phyloP scores from a whole-genome alignment of 2,329 filamentous ascomycete genomes.

The Teratosphaeria viscida region DNA sequence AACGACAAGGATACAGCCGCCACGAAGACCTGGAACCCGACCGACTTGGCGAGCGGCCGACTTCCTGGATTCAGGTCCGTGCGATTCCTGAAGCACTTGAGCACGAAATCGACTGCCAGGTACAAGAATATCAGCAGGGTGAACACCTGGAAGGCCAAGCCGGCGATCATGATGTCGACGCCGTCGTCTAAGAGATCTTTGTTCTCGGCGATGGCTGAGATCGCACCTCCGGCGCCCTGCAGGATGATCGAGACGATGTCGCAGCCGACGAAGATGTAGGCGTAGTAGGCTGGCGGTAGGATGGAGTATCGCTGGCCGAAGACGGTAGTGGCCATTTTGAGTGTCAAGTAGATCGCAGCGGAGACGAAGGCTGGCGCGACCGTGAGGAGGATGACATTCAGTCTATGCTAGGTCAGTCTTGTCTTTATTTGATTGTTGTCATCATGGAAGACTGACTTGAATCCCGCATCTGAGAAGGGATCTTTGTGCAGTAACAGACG shows the following conservation, averaged over 20 bases:
- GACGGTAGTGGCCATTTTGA: conserved; percentile 46
- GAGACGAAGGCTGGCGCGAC: conserved; percentile 47
- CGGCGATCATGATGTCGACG: conserved; percentile 46
- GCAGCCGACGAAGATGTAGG: conserved; percentile 47
- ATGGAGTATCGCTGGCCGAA: conserved; percentile 32
- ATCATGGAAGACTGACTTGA: conserved; percentile 24
- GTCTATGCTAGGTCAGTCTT: conserved; percentile 1
- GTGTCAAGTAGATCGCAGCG: conserved; percentile 45
- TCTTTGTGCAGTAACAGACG: conserved; percentile 44
- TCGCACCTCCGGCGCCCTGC: conserved; percentile 47
- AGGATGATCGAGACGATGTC: conserved; percentile 46
- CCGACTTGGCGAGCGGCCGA: conserved; percentile 26
- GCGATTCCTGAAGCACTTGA: neutral
- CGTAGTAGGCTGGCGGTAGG: conserved; percentile 23
- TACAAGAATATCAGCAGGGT: conserved; percentile 37
- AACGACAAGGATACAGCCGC: conserved; percentile 16
- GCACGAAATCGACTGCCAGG: conserved; percentile 25
- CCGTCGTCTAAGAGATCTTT: conserved; percentile 33
- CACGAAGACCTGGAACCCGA: conserved; percentile 19
- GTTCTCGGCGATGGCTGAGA: conserved; percentile 41
- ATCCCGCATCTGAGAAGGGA: conserved; percentile 38
- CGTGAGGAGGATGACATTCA: conserved; percentile 43
- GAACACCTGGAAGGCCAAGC: conserved; percentile 46
- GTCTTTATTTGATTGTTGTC: neutral
- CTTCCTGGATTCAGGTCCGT: neutral